These are phyloP conservation scores for Lachancea kluyveri DNA, from an alignment of 805 yeast genomes.

Conservation along the genomic window DNA sequence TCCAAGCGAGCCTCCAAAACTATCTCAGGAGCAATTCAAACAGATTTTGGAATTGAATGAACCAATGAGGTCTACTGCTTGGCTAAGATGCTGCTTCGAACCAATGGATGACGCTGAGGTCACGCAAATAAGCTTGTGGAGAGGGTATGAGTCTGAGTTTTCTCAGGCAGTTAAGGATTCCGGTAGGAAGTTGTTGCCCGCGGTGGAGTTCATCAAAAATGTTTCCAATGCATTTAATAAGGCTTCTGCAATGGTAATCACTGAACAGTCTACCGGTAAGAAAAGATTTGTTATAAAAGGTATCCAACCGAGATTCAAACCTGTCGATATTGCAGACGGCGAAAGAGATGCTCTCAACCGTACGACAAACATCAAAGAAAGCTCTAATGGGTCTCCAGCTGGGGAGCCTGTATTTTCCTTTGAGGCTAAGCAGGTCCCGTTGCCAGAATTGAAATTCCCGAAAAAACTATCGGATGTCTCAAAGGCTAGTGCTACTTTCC, in stretches of 20 bases:
- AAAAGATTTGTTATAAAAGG: slow-evolving; percentile 91
- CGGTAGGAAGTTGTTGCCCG: slow-evolving; percentile 67
- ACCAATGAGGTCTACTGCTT: slow-evolving; percentile 85
- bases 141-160: slow-evolving; percentile 85
- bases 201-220: slow-evolving; percentile 93
- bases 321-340: slow-evolving; percentile 44
- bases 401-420: neutral
- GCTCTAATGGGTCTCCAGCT: neutral
- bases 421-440: slow-evolving; percentile 16
- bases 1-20: slow-evolving; percentile 59
- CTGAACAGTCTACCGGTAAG: slow-evolving; percentile 52
- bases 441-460: slow-evolving; percentile 27
- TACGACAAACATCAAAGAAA: slow-evolving; percentile 1
- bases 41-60: slow-evolving; percentile 64
- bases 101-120: slow-evolving; percentile 76
- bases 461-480: slow-evolving; percentile 27
- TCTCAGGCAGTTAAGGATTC: slow-evolving; percentile 49
- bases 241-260: slow-evolving; percentile 90
- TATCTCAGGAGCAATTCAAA: slow-evolving; percentile 49
- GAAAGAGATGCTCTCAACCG: slow-evolving; percentile 30
- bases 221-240: slow-evolving; percentile 83
- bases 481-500: slow-evolving; percentile 27
- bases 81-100: slow-evolving; percentile 90
- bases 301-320: slow-evolving; percentile 72
- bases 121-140: slow-evolving; percentile 94